These are phyloP conservation scores for Berberis vulgaris DNA, from an alignment of 164 flowering plant species.

Conservation along the genomic window DNA sequence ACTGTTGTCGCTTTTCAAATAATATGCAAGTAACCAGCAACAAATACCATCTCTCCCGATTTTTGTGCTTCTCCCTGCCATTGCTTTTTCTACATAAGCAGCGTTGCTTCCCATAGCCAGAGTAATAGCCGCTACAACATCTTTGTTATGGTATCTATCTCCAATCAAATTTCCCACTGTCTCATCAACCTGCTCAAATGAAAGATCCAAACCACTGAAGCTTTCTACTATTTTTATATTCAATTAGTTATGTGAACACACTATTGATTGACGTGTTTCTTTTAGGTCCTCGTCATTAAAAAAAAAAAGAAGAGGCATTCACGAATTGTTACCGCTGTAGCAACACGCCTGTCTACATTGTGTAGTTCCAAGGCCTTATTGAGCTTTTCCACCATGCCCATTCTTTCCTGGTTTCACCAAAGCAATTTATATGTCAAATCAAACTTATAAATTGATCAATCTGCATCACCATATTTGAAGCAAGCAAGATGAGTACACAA, in stretches of 20 bases:
- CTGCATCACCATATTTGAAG: background rate
- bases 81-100: constrained; percentile 40
- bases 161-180: constrained; percentile 48
- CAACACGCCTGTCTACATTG: constrained; percentile 34
- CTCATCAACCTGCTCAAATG: constrained; percentile 42
- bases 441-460: background rate
- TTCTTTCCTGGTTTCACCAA: constrained; percentile 24
- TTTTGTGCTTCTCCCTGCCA: constrained; percentile 21
- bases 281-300: background rate
- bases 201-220: background rate
- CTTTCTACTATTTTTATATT: background rate
- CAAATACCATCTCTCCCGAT: constrained; percentile 32
- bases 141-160: constrained; percentile 38
- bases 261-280: no score
- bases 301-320: no score
- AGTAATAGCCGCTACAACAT: constrained; percentile 41
- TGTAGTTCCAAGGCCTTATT: constrained; percentile 35
- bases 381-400: constrained; percentile 23
- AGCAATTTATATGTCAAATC: background rate
- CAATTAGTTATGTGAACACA: background rate
- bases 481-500: background rate
- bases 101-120: constrained; percentile 46
- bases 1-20: background rate
- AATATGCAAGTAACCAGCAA: background rate
- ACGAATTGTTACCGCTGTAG: constrained; percentile 22